Evolutionary conservation across 257 asterid genomes (phyloP), one percentile per base, ranked within the genome.

Genomic region (Leonotis leonurus): DNA sequence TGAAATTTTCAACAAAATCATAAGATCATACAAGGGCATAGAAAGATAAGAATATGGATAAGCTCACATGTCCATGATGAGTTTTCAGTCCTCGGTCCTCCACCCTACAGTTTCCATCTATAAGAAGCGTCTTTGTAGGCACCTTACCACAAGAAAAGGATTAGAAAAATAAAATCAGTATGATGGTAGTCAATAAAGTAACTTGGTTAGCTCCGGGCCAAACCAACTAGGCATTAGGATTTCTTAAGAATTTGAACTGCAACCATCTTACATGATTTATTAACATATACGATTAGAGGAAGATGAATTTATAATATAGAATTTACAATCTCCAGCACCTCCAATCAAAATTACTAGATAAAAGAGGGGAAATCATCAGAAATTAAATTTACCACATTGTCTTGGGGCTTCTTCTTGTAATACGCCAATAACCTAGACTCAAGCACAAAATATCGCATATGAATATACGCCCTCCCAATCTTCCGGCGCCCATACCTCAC

Each of bases 11-110:
- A 18, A 40, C 49, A 48, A 78, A 53, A 64, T 45, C 37, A 20
- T 14, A 70, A 45, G 27, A 56, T 51, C 59, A 62, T 59, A 56
- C 14, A 33, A 37, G n/a, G 37, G 22, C 64, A 50, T 17, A 56
- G 58, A 65, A 49, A 37, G 35, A 46, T 17, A 39, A 54, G 51
- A 67, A 25, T 11, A 46, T 62, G 48, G 55, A 49, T 36, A 11
- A 67, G 63, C 95, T 93, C 73, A 93, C 99, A 73, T 85, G 99
- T 81, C 99, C 99, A 77, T 93, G 95, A 70, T 93, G 97, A 58
- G 99, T 89, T 83, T 93, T 93, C 85, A 93, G 70, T 62, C 99
- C 97, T 60, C 96, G 81, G 61, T 89, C 99, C 77, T 93, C 99
- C 83, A 93, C 97, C 64, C 99, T 81, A 74, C 96, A 93, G 65